A percentile compares a stretch with the other conserved stretches of the same genome.
phyloP scores from a whole-genome alignment of 768 basidiomycete genomes.

The Inosperma sp. region DNA sequence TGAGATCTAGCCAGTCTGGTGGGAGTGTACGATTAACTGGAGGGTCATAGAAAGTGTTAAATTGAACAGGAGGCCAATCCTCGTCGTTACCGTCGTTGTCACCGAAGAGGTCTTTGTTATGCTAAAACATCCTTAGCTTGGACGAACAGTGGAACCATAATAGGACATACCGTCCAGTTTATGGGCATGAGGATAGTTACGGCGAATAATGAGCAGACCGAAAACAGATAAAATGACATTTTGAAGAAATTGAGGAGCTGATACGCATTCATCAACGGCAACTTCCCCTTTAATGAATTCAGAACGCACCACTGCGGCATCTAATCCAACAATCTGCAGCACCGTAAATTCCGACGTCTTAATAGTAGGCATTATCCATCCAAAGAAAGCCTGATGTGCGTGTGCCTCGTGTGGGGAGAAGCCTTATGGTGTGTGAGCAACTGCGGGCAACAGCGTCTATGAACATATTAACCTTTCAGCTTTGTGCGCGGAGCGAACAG shows the following conservation, averaged over 20 bases:
- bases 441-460: neutral
- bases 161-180: conserved; percentile 73
- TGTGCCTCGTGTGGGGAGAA: conserved; percentile 95
- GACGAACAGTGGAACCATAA: conserved; percentile 4
- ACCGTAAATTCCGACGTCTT: conserved; percentile 88
- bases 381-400: conserved; percentile 81
- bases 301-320: conserved; percentile 85
- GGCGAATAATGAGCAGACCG: conserved; percentile 78
- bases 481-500: conserved; percentile 92
- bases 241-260: conserved; percentile 95
- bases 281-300: no score
- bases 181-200: conserved; percentile 87
- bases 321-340: conserved; percentile 92
- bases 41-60: conserved; percentile 20
- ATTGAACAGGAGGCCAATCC: conserved; percentile 42
- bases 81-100: conserved; percentile 47
- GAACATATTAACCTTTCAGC: conserved; percentile 67
- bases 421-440: conserved; percentile 39
- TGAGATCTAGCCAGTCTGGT: conserved; percentile 78
- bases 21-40: conserved; percentile 32
- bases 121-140: conserved; percentile 35
- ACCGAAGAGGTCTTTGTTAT: conserved; percentile 52
- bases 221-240: conserved; percentile 90
- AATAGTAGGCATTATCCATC: conserved; percentile 94
- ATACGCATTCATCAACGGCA: no score